Evolutionary conservation across 1,284 basidiomycete genomes (phyloP).

Genomic region (Cryptococcus wingfieldii): DNA sequence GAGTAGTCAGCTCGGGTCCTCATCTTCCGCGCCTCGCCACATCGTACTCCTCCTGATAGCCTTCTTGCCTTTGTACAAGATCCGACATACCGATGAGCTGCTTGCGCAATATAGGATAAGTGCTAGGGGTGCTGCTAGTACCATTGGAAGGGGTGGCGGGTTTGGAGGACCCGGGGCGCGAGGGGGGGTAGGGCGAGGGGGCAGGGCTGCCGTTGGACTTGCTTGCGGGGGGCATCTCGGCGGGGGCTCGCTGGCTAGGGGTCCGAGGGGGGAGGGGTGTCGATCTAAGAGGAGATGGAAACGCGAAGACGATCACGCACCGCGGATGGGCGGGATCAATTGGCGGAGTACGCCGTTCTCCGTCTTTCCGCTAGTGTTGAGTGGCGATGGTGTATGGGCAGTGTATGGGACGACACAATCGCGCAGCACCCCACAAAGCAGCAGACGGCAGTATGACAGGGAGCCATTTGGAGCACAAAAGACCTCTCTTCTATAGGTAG

Average conservation of each 20-base stretch:
- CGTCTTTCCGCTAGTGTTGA: no score
- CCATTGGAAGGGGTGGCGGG: conserved; percentile 26
- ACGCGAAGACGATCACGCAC: background rate
- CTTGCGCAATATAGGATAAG: conserved; percentile 63
- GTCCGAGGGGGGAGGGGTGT: background rate
- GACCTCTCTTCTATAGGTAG: no score
- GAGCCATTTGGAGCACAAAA: no score
- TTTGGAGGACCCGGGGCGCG: conserved; percentile 34
- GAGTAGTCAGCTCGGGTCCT: background rate
- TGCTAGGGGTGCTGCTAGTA: conserved; percentile 31
- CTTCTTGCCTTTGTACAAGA: background rate
- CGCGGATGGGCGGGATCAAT: background rate
- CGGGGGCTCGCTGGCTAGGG: background rate
- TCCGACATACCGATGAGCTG: conserved; percentile 58
- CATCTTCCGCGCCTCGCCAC: background rate
- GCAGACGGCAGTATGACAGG: no score
- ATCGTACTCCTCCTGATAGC: background rate
- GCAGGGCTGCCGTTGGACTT: conserved; percentile 17
- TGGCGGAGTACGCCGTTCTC: no score
- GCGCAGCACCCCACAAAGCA: no score
- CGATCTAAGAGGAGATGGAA: background rate
- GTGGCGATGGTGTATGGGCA: no score
- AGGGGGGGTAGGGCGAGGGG: conserved; percentile 30
- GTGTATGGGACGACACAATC: no score
- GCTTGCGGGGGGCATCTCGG: conserved; percentile 28